A percentile compares a stretch with the other conserved stretches of the same genome.
Evolutionary conservation across 768 basidiomycete genomes (phyloP).

Genomic region (Psilocybe cubensis): DNA sequence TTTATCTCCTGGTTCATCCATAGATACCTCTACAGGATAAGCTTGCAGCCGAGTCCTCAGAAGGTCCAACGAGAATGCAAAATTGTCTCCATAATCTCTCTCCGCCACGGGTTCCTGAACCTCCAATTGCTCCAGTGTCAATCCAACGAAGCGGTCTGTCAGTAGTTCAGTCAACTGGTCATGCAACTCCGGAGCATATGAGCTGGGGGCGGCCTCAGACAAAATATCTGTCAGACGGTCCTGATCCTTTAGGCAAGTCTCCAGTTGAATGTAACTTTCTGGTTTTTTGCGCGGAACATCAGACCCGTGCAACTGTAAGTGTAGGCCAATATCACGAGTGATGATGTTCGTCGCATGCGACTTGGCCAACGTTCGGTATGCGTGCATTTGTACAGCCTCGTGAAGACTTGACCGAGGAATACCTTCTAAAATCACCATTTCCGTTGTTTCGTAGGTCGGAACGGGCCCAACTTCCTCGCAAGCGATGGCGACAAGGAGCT

Average conservation of each 20-base stretch:
- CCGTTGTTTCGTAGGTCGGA: constrained; percentile 65
- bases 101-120: constrained; percentile 63
- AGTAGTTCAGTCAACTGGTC: constrained; percentile 59
- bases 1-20: constrained; percentile 45
- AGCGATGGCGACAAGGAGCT: constrained; percentile 62
- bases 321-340: constrained; percentile 73
- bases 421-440: constrained; percentile 52
- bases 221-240: constrained; percentile 70
- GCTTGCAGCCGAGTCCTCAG: constrained; percentile 65
- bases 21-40: constrained; percentile 39
- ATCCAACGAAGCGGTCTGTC: constrained; percentile 53
- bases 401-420: constrained; percentile 57
- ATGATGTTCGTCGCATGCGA: constrained; percentile 76
- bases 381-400: constrained; percentile 61
- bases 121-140: constrained; percentile 68
- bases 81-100: constrained; percentile 81
- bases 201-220: constrained; percentile 68
- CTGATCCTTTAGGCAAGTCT: constrained; percentile 57
- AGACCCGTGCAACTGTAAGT: constrained; percentile 45
- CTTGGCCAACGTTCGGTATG: constrained; percentile 73
- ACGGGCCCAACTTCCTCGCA: constrained; percentile 73
- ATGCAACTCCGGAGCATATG: constrained; percentile 75
- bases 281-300: constrained; percentile 50
- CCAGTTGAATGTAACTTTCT: constrained; percentile 60
- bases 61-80: constrained; percentile 67